phyloP scores from a whole-genome alignment of 2,329 filamentous ascomycete genomes.

The Harringtonia aguacate region DNA sequence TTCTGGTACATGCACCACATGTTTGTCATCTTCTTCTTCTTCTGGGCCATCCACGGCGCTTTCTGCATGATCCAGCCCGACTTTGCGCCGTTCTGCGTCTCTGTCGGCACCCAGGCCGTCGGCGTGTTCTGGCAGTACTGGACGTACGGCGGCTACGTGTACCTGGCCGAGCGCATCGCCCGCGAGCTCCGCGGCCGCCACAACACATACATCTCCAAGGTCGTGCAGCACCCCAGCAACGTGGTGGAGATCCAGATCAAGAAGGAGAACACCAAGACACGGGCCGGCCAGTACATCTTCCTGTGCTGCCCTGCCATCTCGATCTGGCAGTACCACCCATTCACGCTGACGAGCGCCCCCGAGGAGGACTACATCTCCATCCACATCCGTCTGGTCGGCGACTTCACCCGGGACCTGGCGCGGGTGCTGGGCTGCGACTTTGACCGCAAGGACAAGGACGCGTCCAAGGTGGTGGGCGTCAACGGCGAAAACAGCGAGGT shows the following conservation, averaged over 20 bases:
- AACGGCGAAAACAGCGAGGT: slow-evolving; percentile 48
- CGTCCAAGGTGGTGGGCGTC: slow-evolving; percentile 60
- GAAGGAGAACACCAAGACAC: slow-evolving; percentile 75
- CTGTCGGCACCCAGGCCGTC: slow-evolving; percentile 51
- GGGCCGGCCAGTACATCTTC: slow-evolving; percentile 80
- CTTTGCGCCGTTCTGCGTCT: slow-evolving; percentile 65
- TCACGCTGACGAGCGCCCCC: slow-evolving; percentile 75
- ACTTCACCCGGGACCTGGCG: slow-evolving; percentile 65
- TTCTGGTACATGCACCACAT: slow-evolving; percentile 90
- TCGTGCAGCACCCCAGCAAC: slow-evolving; percentile 80
- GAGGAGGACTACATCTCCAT: slow-evolving; percentile 88
- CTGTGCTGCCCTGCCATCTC: slow-evolving; percentile 79
- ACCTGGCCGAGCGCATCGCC: slow-evolving; percentile 68
- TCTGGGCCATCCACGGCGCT: slow-evolving; percentile 82
- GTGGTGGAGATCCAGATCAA: slow-evolving; percentile 89
- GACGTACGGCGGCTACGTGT: slow-evolving; percentile 72
- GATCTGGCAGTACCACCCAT: slow-evolving; percentile 82
- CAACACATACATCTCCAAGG: slow-evolving; percentile 80
- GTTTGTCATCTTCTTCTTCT: slow-evolving; percentile 80
- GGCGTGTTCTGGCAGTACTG: slow-evolving; percentile 87
- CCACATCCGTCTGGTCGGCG: slow-evolving; percentile 71
- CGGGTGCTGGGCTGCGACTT: slow-evolving; percentile 67
- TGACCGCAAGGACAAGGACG: slow-evolving; percentile 43
- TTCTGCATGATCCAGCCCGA: slow-evolving; percentile 89
- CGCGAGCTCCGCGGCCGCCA: slow-evolving; percentile 71